Percentiles rank a stretch among this genome's conserved stretches.
Evolutionary conservation across 441 rosid species (phyloP).

Genomic region (Gossypium gossypioides): DNA sequence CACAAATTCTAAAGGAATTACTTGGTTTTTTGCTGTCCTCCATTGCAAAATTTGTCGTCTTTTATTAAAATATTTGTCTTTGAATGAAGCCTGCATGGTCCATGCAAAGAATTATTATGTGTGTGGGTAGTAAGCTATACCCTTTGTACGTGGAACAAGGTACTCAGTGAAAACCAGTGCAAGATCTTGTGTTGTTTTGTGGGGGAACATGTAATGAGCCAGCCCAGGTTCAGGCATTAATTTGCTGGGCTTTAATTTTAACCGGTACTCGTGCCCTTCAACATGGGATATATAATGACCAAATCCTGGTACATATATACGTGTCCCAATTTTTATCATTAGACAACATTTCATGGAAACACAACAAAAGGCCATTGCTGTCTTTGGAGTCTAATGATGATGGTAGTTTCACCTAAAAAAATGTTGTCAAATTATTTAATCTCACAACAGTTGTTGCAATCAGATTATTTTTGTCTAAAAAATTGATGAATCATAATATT

Average conservation of each 20-base stretch:
- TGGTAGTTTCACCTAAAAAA: not conserved
- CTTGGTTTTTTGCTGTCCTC: not conserved
- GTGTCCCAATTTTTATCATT: not conserved
- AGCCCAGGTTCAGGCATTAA: too few species aligned
- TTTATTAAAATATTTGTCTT: not conserved
- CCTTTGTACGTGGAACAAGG: not conserved
- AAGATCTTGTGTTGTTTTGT: not conserved
- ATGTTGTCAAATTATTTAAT: not conserved
- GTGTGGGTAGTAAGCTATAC: not conserved
- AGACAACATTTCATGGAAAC: too few species aligned
- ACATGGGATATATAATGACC: not conserved
- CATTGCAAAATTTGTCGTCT: not conserved
- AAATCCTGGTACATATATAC: not conserved
- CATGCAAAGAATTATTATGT: not conserved
- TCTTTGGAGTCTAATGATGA: not conserved
- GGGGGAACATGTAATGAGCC: not conserved
- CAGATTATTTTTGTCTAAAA: not conserved
- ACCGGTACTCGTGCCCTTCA: not conserved
- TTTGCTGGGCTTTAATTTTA: too few species aligned
- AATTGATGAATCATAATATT: too few species aligned
- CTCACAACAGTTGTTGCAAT: not conserved
- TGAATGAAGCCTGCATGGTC: not conserved
- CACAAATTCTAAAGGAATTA: not conserved
- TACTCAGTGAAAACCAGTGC: not conserved
- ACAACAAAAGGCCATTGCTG: not conserved